Conservation (phyloP, 2,329 filamentous ascomycete species). For the Neospermospora avenae region DNA sequence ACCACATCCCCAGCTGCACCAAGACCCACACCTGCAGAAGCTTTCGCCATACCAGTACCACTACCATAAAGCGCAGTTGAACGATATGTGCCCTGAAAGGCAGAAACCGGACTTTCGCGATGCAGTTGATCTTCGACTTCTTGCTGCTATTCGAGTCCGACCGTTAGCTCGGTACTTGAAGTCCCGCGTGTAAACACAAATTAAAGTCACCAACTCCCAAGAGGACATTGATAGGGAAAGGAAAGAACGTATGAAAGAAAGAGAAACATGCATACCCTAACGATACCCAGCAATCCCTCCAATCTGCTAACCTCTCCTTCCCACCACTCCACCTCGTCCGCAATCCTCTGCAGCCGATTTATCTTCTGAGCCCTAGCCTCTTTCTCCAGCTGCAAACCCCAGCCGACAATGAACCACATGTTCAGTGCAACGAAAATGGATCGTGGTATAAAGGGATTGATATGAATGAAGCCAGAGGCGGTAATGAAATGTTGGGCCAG, state of each 20-base stretch:
- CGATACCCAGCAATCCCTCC: conserved; percentile 1
- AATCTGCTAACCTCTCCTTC: conserved; percentile 13
- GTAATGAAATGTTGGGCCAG: background rate
- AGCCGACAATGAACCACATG: background rate
- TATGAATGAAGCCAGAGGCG: conserved; percentile 12
- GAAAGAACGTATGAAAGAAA: background rate
- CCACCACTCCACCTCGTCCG: conserved; percentile 12
- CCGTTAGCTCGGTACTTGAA: background rate
- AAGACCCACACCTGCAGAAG: background rate
- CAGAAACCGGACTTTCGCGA: background rate
- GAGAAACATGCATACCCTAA: background rate
- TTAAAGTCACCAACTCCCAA: background rate
- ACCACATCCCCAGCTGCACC: background rate
- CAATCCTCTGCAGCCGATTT: conserved; percentile 4
- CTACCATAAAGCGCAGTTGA: background rate
- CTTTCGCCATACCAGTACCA: no score
- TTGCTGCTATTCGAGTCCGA: background rate
- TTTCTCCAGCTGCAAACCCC: background rate
- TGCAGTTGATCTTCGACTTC: background rate
- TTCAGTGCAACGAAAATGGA: background rate
- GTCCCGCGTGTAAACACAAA: background rate
- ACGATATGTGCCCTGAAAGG: background rate
- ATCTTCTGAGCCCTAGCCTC: conserved; percentile 1
- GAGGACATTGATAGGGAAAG: no score
- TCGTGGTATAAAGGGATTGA: conserved; percentile 7